Base-by-base conservation (phyloP, 257 asterid genomes). In the Asclepias syriaca region DNA sequence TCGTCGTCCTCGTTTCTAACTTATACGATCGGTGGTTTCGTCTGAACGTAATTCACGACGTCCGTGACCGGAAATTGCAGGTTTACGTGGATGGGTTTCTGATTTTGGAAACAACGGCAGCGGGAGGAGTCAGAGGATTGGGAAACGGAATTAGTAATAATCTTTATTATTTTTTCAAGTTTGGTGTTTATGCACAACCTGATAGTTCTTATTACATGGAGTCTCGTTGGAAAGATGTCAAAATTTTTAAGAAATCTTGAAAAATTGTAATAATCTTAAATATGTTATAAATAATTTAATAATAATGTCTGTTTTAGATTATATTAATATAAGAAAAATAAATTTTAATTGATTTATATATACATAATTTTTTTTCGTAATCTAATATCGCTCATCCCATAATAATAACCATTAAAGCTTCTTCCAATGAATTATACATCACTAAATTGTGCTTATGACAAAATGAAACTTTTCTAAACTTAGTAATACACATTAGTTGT, bases 161-260 rank as follows among this genome's bases (percentile, higher is more conserved):
- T 11, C 72, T 80, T 48, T 50, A 75, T 40, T 40, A 40, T 8
- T 40, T 40, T 65, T 83, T 83, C 77, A 83, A 80, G 63, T 83
- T 84, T 75, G 87, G 85, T 22, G 85, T 80, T 40, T 80, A 83
- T 73, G 83, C 87, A 9, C 77, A 78, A 0, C 67, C n/a, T n/a
- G 72, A 83, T 43, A 79, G 71, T 32, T 79, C 84, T 29, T 76
- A 82, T 27, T 79, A 74, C 51, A 79, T 79, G 86, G 86, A 82
- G 63, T 79, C 86, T 2, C 70, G 86, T 7, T 82, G 81, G 82
- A 82, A 73, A 59, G 78, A 79, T 39, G 76, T 82, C 60, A 79
- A 79, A 56, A 74, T 82, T 45, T 82, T 77, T 78, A 79, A 77
- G 65, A 82, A 74, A 53, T 24, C 27, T 24, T 24, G 27, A 24